phyloP scores from a whole-genome alignment of 176 grass and related monocot species.

The Carex kokanica region DNA sequence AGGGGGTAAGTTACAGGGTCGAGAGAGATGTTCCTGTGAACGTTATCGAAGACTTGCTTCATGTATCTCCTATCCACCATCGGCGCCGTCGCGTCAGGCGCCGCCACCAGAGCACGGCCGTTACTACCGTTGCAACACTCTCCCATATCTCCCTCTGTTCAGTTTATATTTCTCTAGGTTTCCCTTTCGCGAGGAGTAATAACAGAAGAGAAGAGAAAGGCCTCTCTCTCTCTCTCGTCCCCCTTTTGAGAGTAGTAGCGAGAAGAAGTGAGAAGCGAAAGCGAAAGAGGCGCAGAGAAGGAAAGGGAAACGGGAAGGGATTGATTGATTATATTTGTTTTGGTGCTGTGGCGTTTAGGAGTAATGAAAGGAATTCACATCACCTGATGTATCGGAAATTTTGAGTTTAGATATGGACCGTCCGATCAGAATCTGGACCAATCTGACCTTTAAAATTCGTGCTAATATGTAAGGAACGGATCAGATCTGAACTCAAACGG shows the following conservation, averaged over 20 bases:
- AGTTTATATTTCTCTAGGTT: too few species aligned
- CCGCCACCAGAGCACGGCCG: constrained; percentile 5
- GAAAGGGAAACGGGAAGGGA: background rate
- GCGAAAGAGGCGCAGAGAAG: background rate
- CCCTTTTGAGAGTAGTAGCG: too few species aligned
- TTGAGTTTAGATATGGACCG: too few species aligned
- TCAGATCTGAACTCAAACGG: too few species aligned
- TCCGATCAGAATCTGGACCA: too few species aligned
- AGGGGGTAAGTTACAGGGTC: constrained; percentile 48
- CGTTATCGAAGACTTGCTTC: constrained; percentile 97
- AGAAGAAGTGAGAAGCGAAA: background rate
- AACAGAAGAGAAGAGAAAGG: too few species aligned
- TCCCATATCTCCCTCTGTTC: constrained; percentile 45
- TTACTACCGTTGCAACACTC: constrained; percentile 45
- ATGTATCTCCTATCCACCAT: constrained; percentile 37
- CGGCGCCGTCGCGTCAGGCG: background rate
- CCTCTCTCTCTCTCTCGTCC: too few species aligned
- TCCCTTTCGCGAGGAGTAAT: too few species aligned
- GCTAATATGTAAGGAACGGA: too few species aligned
- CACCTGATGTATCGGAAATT: too few species aligned
- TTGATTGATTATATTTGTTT: too few species aligned
- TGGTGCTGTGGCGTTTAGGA: background rate
- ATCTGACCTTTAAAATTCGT: too few species aligned
- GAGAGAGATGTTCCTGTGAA: constrained; percentile 81
- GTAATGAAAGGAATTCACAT: background rate